A percentile compares a stretch with the other conserved stretches of the same genome.
Conservation (phyloP, 768 basidiomycete species). For the Lactifluus rugatus region DNA sequence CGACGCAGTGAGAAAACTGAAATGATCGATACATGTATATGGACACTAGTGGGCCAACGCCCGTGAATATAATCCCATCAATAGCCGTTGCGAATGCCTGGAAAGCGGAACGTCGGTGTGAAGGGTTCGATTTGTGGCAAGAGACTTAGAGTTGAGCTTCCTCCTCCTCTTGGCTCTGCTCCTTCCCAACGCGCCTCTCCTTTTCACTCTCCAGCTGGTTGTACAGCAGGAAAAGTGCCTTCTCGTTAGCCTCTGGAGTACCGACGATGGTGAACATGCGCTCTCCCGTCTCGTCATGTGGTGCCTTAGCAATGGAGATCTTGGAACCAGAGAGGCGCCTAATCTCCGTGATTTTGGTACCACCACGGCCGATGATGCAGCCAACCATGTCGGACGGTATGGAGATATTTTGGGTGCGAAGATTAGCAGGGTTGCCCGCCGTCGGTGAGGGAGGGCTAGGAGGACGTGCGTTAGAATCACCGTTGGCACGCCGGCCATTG, state of each 20-base stretch:
- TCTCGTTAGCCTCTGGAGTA: constrained; percentile 93
- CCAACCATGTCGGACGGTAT: constrained; percentile 99
- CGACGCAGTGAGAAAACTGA: constrained; percentile 12
- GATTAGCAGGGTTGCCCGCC: constrained; percentile 48
- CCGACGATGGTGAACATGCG: constrained; percentile 99
- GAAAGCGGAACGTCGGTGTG: constrained; percentile 10
- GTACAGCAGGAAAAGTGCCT: constrained; percentile 94
- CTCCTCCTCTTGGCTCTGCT: constrained; percentile 58
- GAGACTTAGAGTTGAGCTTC: constrained; percentile 22
- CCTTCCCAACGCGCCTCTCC: constrained; percentile 81
- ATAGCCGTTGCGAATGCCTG: constrained; percentile 11
- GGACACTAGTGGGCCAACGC: constrained; percentile 19
- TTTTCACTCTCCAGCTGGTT: constrained; percentile 96
- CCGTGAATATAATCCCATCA: constrained; percentile 22
- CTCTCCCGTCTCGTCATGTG: constrained; percentile 99
- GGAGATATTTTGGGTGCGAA: constrained; percentile 98
- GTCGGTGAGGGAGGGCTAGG: constrained; percentile 45
- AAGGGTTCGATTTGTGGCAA: constrained; percentile 2
- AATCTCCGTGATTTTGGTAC: constrained; percentile 98
- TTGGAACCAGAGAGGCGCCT: constrained; percentile 95
- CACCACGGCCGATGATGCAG: constrained; percentile 91
- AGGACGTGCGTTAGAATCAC: constrained; percentile 42
- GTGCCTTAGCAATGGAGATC: constrained; percentile 97
- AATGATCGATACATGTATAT: constrained; percentile 20
- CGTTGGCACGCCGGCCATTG: constrained; percentile 48